Evolutionary conservation across 2,329 filamentous ascomycete genomes (phyloP).

Genomic region (Fusarium buxicola): DNA sequence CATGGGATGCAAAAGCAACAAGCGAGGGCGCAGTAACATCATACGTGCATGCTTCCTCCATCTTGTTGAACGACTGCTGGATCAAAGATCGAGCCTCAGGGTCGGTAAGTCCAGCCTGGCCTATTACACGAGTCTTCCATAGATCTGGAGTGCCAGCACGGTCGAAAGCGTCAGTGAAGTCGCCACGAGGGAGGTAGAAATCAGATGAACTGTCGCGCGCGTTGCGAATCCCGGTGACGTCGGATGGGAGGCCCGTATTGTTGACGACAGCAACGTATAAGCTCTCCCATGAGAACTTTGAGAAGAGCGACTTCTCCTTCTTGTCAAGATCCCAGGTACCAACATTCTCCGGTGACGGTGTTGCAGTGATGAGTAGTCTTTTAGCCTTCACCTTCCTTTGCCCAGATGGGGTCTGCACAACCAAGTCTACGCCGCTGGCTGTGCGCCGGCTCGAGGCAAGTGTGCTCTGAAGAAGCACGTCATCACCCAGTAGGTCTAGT

Average conservation of each 20-base stretch:
- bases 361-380: slow-evolving; percentile 47
- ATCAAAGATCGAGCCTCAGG: slow-evolving; percentile 8
- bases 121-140: slow-evolving; percentile 26
- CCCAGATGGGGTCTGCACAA: slow-evolving; percentile 26
- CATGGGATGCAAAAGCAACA: slow-evolving; percentile 34
- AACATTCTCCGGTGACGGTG: slow-evolving; percentile 43
- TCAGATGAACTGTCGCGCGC: slow-evolving; percentile 12
- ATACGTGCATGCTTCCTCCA: slow-evolving; percentile 21
- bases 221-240: slow-evolving; percentile 21
- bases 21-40: slow-evolving; percentile 12
- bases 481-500: slow-evolving; percentile 7
- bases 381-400: slow-evolving; percentile 32
- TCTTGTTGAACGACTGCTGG: slow-evolving; percentile 1
- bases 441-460: slow-evolving; percentile 14
- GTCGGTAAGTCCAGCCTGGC: background rate
- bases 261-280: slow-evolving; percentile 41
- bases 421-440: background rate
- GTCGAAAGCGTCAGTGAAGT: slow-evolving; percentile 22
- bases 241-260: slow-evolving; percentile 25
- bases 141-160: background rate
- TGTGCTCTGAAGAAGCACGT: slow-evolving; percentile 27
- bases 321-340: slow-evolving; percentile 43
- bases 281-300: slow-evolving; percentile 40
- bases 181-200: slow-evolving; percentile 16
- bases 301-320: slow-evolving; percentile 41